Conservation (phyloP, 495 filamentous ascomycete genomes). For the Cryomyces minteri region DNA sequence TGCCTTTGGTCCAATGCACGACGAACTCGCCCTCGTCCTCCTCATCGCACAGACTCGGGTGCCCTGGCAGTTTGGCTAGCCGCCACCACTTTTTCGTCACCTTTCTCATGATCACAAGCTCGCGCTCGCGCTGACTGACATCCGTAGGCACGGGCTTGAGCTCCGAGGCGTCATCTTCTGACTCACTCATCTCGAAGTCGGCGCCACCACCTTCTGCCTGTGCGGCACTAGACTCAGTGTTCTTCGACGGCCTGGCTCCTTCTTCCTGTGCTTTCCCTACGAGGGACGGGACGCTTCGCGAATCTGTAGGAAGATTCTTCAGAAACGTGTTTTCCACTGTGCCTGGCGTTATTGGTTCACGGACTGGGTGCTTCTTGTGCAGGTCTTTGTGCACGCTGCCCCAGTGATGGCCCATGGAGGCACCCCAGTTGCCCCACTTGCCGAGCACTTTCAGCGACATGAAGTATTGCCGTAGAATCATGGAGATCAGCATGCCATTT, state of each 20-base stretch:
- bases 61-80: slow-evolving; percentile 35
- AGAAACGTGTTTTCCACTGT: not conserved
- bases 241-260: not conserved
- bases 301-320: not conserved
- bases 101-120: slow-evolving; percentile 25
- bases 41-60: slow-evolving; percentile 24
- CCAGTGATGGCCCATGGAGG: slow-evolving; percentile 42
- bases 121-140: slow-evolving; percentile 8
- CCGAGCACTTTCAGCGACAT: slow-evolving; percentile 63
- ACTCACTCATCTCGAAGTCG: slow-evolving; percentile 1
- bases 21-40: slow-evolving; percentile 36
- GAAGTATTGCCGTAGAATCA: slow-evolving; percentile 77
- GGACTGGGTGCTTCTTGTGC: slow-evolving; percentile 16
- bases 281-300: not conserved
- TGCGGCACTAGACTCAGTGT: not conserved
- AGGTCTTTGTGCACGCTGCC: slow-evolving; percentile 35
- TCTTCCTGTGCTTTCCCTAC: slow-evolving; percentile 3
- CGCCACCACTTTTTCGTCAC: slow-evolving; percentile 60
- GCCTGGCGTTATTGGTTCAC: not conserved
- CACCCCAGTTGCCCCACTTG: slow-evolving; percentile 46
- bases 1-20: slow-evolving; percentile 56
- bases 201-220: slow-evolving; percentile 1
- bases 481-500: slow-evolving; percentile 67
- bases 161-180: slow-evolving; percentile 18
- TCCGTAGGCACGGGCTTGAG: slow-evolving; percentile 3